Evolutionary conservation across 2,329 filamentous ascomycete species (phyloP), one percentile per base, ranked within the genome.

Genomic region (Volutella citrinella): DNA sequence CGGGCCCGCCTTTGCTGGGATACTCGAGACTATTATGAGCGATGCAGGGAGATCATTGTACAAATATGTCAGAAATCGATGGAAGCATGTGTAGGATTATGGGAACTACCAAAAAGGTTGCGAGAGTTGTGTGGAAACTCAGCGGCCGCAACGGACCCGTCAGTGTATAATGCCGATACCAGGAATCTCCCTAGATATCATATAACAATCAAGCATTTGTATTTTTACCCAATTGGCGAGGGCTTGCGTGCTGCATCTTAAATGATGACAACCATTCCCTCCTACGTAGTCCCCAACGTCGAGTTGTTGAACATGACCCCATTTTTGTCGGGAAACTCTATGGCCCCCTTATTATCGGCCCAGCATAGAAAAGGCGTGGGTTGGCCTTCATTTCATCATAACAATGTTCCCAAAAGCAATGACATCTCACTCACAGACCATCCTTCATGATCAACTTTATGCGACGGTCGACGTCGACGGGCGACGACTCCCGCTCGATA

Each of bases 71-170:
- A n/a, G 30, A 48, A 38, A 40, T 32, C 40, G 38, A 30, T 30
- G 34, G 38, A 29, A 31, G 31, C 30, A 37, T 38, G 24, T 53
- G 50, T 53, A 54, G 27, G 50, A 51, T 51, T 51, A 52, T 42
- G 31, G 30, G 32, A 37, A 38, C 27, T 39, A 32, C 32, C 30
- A 47, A 32, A 22, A 23, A 36, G 21, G 30, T 22, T 31, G 27
- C 32, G 34, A 47, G 32, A 45, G 41, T 30, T 22, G 29, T 28
- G n/a, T n/a, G n/a, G n/a, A n/a, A n/a, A n/a, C n/a, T n/a, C n/a
- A n/a, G n/a, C n/a, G n/a, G n/a, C n/a, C n/a, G n/a, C n/a, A n/a
- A n/a, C n/a, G 33, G 22, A 31, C 38, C 35, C 37, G 37, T 35
- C 24, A 32, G 24, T 53, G 44, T 52, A 47, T 43, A 50, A 51